phyloP scores from a whole-genome alignment of 2,329 filamentous ascomycete species.

The Polychaeton citri region DNA sequence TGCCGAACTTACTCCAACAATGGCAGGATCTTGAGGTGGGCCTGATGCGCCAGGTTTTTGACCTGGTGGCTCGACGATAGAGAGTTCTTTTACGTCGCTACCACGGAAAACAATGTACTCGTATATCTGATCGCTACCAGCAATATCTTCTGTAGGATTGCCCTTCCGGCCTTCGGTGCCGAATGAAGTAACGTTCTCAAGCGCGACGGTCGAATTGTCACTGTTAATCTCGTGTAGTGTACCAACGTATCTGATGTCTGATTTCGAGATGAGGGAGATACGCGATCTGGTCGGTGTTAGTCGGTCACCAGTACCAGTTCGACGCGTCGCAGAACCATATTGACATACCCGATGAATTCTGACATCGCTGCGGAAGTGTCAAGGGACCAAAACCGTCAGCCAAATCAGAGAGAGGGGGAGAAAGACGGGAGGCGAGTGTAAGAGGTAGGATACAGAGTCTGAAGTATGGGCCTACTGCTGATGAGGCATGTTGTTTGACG shows the following conservation, averaged over 20 bases:
- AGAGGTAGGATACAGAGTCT: too few relatives aligned
- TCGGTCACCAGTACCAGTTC: conserved; percentile 9
- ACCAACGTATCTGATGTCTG: conserved; percentile 91
- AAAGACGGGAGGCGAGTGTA: conserved; percentile 12
- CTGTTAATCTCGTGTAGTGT: conserved; percentile 97
- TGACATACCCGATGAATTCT: conserved; percentile 46
- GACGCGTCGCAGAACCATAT: conserved; percentile 1
- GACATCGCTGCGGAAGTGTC: conserved; percentile 38
- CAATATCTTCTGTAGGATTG: conserved; percentile 67
- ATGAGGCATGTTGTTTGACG: too few relatives aligned
- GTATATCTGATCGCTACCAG: conserved; percentile 77
- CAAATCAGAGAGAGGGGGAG: not conserved
- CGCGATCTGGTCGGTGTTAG: conserved; percentile 49
- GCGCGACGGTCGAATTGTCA: conserved; percentile 87
- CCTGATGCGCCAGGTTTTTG: conserved; percentile 38
- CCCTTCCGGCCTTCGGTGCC: conserved; percentile 83
- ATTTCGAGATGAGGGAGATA: conserved; percentile 95
- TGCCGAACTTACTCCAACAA: conserved; percentile 72
- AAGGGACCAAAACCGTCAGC: too few relatives aligned
- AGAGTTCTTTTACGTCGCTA: conserved; percentile 95
- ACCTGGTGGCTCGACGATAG: conserved; percentile 61
- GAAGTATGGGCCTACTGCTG: too few relatives aligned
- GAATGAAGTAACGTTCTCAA: conserved; percentile 89
- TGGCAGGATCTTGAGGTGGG: conserved; percentile 78
- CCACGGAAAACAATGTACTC: conserved; percentile 98